Percentiles rank a stretch among this genome's conserved stretches.
phyloP scores from a whole-genome alignment of 345 rosid genomes.

The Aurinia saxatilis region DNA sequence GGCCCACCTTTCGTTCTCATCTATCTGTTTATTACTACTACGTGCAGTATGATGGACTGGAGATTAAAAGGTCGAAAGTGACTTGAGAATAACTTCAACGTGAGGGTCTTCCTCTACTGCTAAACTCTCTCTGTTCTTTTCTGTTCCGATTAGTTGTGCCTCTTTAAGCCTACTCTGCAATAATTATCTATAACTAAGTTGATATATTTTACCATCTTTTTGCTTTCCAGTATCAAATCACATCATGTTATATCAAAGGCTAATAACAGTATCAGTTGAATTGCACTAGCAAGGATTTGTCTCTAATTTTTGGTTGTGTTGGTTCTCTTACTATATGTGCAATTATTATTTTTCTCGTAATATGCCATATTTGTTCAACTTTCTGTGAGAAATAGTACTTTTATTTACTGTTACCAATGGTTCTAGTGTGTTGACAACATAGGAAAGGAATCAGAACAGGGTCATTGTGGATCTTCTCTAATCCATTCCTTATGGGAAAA shows the following conservation, averaged over 20 bases:
- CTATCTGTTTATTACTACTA: conserved; percentile 25
- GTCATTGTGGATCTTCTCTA: conserved; percentile 12
- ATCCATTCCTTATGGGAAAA: conserved; percentile 22
- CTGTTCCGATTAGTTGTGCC: conserved; percentile 11
- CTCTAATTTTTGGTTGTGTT: not conserved
- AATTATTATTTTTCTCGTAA: too few relatives aligned
- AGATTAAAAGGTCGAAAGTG: conserved; percentile 25
- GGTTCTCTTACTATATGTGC: too few relatives aligned
- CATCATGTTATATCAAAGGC: not conserved
- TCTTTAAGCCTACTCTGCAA: conserved; percentile 9
- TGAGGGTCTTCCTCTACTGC: conserved; percentile 28
- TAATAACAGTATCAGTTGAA: conserved; percentile 4
- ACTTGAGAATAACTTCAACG: conserved; percentile 29
- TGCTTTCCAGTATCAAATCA: conserved; percentile 6
- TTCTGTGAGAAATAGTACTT: too few relatives aligned
- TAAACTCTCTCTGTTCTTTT: conserved; percentile 18
- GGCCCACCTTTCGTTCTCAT: conserved; percentile 29
- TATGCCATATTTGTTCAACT: too few relatives aligned
- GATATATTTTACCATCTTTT: not conserved
- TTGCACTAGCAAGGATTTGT: conserved; percentile 4
- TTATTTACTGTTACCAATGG: not conserved
- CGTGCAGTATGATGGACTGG: conserved; percentile 20
- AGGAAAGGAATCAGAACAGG: conserved; percentile 21
- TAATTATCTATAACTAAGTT: not conserved
- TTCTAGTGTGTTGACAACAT: conserved; percentile 13